phyloP scores from a whole-genome alignment of 164 flowering plant species.

The Vitis riparia region DNA sequence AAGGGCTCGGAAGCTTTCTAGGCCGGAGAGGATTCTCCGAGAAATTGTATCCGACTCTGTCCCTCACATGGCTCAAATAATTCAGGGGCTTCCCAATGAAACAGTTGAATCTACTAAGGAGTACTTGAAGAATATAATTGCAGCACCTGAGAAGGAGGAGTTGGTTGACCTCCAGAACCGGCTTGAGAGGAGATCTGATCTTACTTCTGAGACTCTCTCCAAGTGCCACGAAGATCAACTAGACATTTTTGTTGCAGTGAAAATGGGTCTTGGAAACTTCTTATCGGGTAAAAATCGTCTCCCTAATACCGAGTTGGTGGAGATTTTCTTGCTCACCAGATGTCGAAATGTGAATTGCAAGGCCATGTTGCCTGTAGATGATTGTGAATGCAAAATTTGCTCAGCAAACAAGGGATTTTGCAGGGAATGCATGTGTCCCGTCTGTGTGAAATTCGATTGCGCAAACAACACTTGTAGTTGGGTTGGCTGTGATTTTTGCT shows the following conservation, averaged over 20 bases:
- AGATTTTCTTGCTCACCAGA: constrained; percentile 68
- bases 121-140: constrained; percentile 56
- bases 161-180: constrained; percentile 51
- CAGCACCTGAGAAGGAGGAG: constrained; percentile 61
- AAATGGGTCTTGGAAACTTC: constrained; percentile 59
- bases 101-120: constrained; percentile 55
- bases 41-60: constrained; percentile 72
- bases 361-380: constrained; percentile 75
- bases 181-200: constrained; percentile 73
- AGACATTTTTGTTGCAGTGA: constrained; percentile 70
- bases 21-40: constrained; percentile 61
- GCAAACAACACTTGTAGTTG: constrained; percentile 93
- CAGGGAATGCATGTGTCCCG: constrained; percentile 93
- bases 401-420: constrained; percentile 83
- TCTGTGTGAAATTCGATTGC: constrained; percentile 81
- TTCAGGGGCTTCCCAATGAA: constrained; percentile 65
- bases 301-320: constrained; percentile 58
- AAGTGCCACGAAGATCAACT: constrained; percentile 68
- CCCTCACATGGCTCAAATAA: constrained; percentile 49
- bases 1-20: constrained; percentile 38
- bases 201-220: constrained; percentile 62
- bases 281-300: constrained; percentile 39
- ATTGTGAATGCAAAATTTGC: constrained; percentile 96
- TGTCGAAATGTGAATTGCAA: constrained; percentile 79
- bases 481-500: constrained; percentile 96